Evolutionary conservation across 106 monocot species (phyloP), one percentile per base, ranked within the genome.

Genomic region (Allium cepa): DNA sequence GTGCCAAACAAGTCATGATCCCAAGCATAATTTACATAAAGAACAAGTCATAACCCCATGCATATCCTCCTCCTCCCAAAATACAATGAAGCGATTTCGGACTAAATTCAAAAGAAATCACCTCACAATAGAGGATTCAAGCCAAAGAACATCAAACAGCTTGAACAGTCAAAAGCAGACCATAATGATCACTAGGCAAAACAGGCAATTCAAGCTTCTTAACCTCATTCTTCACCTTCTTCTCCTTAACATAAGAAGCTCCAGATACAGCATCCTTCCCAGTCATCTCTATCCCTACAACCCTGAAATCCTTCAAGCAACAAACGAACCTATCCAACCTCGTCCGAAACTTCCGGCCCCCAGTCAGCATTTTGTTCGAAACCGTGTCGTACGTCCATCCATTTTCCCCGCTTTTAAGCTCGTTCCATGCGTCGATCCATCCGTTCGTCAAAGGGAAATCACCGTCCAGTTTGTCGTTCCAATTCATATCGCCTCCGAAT

Each of bases 401-500:
- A 27, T 76, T 77, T 53, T 90, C 89, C 12, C 64, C 77, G 6
- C 69, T 60, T 57, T 53, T 85, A 6, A 82, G 75, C 52, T 76
- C 61, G 4, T 18, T 46, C 89, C 89, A 90, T 46, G 80, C 82
- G 64, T 90, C 89, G 8, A 76, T 26, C 89, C 89, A 90, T 28
- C 83, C 82, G 13, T 72, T 73, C 10, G 53, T 69, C 17, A 87
- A 68, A 18, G 90, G 86, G 48, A 84, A 84, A 13, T 64, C 69
- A 18, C 90, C 90, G 47, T 90, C 90, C 17, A 64, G 15, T 66
- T 81, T 86, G 53, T 90, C 90, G 47, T 90, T 86, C 90, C 90
- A 90, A 56, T 90, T 90, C 86, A 87, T 87, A 59, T 91, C 90
- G 10, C 90, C 90, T 7, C 72, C 73, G 47, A 91, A 87, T 15